These are phyloP conservation scores for Mycena polygramma DNA, from an alignment of 768 basidiomycete species.

Conservation along the genomic window DNA sequence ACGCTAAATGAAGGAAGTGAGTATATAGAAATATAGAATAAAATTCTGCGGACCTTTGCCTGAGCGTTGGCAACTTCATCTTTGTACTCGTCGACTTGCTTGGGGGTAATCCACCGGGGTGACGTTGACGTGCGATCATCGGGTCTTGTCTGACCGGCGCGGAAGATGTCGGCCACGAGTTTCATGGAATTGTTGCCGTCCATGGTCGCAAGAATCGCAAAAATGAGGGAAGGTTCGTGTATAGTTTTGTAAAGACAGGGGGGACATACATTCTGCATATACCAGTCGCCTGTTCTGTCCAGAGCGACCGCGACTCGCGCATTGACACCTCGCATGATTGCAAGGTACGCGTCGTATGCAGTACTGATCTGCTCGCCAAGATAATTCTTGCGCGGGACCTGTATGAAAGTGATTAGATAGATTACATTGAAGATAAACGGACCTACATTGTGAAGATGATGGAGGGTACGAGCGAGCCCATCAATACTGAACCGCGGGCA, in stretches of 20 bases:
- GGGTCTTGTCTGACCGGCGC: not conserved
- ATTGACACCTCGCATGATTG: constrained; percentile 1
- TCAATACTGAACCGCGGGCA: constrained; percentile 14
- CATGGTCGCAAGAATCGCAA: not conserved
- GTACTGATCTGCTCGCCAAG: constrained; percentile 5
- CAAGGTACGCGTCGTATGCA: constrained; percentile 18
- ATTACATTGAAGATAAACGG: too few relatives aligned
- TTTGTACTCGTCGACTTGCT: not conserved
- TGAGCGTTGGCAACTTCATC: constrained; percentile 4
- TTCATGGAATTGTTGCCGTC: constrained; percentile 13
- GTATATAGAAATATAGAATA: too few relatives aligned
- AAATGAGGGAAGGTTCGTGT: not conserved
- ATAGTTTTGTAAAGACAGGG: constrained; percentile 6
- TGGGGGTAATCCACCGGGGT: not conserved
- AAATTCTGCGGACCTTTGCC: too few relatives aligned
- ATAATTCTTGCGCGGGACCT: not conserved
- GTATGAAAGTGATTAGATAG: not conserved
- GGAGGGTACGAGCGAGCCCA: not conserved
- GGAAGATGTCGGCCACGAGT: not conserved
- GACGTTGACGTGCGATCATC: not conserved
- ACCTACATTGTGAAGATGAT: not conserved
- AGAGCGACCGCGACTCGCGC: not conserved
- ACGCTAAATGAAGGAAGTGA: too few relatives aligned
- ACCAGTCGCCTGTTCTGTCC: not conserved
- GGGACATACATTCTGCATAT: not conserved